Evolutionary conservation across 345 rosid genomes (phyloP), one percentile per base, ranked within the genome.

Genomic region (Reutealis trisperma): DNA sequence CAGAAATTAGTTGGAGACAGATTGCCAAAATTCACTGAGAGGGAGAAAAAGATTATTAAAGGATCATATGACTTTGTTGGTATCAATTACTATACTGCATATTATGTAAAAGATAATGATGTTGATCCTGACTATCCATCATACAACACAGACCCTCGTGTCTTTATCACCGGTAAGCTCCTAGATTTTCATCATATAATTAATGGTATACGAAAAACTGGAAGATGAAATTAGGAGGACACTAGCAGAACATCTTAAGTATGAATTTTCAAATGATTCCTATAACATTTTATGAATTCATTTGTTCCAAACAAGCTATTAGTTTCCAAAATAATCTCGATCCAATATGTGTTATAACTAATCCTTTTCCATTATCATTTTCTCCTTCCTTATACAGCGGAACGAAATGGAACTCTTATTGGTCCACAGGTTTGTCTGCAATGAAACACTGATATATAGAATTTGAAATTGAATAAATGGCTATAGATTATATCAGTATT

Each of bases 61-160:
- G 61, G 52, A 37, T 77, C 79, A 22, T 69, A 57, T 34, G 79
- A 77, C 49, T 61, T 70, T 63, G n/a, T 77, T 11, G 79, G 79
- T 12, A 3, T 77, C 21, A 70, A 77, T 15, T 70, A 77, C 32
- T 77, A 77, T 21, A 32, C 73, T 27, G 55, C 75, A 60, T 21
- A 21, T 30, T 77, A 77, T 63, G 79, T 68, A 2, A 12, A 34
- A 24, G 19, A 11, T 22, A 69, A 77, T 34, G 47, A 22, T 21
- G 52, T 15, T 8, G 74, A 69, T 45, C 67, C 58, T 2, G 16
- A 10, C n/a, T 41, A 7, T 12, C 15, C 27, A 22, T 21, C 60
- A 47, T 70, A 42, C n/a, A 15, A 13, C 22, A 74, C 58, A 0
- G 70, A 74, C 51, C 8, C n/a, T 24, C 73, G 11, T 9, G 69